phyloP scores from a whole-genome alignment of 257 asterid species.

The Marsdenia floribunda region DNA sequence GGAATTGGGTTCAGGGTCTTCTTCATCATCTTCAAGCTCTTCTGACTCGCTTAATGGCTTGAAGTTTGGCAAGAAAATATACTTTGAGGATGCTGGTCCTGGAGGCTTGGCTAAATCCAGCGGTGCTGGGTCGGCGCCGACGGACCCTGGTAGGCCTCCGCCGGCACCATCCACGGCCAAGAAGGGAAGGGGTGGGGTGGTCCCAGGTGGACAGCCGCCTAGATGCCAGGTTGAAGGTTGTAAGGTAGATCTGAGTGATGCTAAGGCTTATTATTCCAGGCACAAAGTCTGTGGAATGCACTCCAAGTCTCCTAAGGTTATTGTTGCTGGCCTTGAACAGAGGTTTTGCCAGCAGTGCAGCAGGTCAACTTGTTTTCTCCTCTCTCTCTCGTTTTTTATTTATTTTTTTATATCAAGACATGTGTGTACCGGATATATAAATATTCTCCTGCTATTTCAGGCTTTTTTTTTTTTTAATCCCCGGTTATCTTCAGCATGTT shows the following conservation, averaged over 20 bases:
- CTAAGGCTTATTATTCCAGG: slow-evolving; percentile 88
- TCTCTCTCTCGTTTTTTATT: background rate
- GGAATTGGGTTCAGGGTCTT: slow-evolving; percentile 60
- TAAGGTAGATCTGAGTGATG: slow-evolving; percentile 83
- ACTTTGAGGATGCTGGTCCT: slow-evolving; percentile 57
- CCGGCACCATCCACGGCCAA: slow-evolving; percentile 39
- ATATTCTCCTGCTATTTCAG: background rate
- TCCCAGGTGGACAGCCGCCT: slow-evolving; percentile 60
- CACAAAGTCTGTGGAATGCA: slow-evolving; percentile 90
- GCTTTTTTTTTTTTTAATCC: background rate
- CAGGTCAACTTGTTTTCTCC: slow-evolving; percentile 45
- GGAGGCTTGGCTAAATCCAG: slow-evolving; percentile 24
- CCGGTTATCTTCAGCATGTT: background rate
- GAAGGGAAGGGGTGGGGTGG: slow-evolving; percentile 52
- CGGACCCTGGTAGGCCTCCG: slow-evolving; percentile 20
- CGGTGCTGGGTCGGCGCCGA: slow-evolving; percentile 20
- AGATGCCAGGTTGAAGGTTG: slow-evolving; percentile 98
- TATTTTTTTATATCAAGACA: background rate
- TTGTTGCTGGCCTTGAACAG: slow-evolving; percentile 82
- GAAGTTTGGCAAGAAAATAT: slow-evolving; percentile 77
- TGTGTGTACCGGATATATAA: background rate
- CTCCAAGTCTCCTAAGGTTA: slow-evolving; percentile 68
- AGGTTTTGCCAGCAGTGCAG: slow-evolving; percentile 99
- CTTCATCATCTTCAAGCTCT: slow-evolving; percentile 41
- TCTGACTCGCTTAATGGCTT: slow-evolving; percentile 54